These are phyloP conservation scores for Candida dajiaensis DNA, from an alignment of 805 yeast genomes.

Conservation along the genomic window DNA sequence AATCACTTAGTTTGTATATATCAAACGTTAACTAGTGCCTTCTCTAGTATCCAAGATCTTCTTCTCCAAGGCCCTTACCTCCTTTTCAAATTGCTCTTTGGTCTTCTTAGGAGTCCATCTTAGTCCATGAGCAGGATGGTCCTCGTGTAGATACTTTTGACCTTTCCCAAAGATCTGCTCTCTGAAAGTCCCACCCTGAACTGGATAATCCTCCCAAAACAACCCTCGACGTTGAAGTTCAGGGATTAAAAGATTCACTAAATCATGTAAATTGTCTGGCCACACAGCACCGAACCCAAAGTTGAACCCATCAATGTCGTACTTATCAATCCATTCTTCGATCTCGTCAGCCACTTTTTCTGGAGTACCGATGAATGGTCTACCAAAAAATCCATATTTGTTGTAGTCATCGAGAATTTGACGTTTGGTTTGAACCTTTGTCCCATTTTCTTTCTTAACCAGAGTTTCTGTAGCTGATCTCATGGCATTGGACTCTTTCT, in stretches of 20 bases:
- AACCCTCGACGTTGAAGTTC: constrained; percentile 30
- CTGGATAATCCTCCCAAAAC: constrained; percentile 32
- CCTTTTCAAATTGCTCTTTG: constrained; percentile 16
- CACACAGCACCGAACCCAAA: constrained; percentile 32
- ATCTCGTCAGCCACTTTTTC: constrained; percentile 33
- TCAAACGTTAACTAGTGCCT: neutral
- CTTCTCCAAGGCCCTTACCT: neutral
- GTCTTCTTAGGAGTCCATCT: constrained; percentile 11
- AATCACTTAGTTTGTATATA: too few relatives aligned
- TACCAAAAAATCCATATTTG: constrained; percentile 25
- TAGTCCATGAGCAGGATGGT: constrained; percentile 17
- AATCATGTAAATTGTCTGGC: constrained; percentile 32
- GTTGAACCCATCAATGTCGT: constrained; percentile 40
- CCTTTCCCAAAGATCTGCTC: constrained; percentile 29
- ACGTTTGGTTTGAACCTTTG: constrained; percentile 16
- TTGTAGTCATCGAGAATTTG: constrained; percentile 20
- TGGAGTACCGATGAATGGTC: constrained; percentile 30
- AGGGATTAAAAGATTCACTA: constrained; percentile 31
- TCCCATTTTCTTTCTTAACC: constrained; percentile 13
- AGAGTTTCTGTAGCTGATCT: constrained; percentile 26
- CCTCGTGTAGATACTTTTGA: constrained; percentile 9
- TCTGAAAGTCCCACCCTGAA: constrained; percentile 30
- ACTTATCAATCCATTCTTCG: constrained; percentile 31
- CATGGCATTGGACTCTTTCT: constrained; percentile 28
- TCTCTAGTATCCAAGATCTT: neutral